Evolutionary conservation across 2,329 filamentous ascomycete species (phyloP).

Genomic region (Fusarium continuum): DNA sequence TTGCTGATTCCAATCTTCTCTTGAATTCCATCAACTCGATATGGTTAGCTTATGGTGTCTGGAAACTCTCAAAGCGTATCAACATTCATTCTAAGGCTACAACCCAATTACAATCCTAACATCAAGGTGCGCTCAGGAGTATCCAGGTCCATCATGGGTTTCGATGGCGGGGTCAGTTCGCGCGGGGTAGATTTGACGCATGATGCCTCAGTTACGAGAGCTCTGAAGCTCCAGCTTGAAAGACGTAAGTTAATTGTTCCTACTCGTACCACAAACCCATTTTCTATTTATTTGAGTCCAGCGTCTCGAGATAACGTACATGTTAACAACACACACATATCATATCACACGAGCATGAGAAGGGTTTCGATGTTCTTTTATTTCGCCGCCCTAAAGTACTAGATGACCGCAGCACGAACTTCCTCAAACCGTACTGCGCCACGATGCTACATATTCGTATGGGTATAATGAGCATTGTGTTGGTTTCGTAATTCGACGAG

Average conservation of each 20-base stretch:
- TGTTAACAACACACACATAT: neutral
- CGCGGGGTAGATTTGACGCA: constrained; percentile 5
- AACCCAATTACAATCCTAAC: neutral
- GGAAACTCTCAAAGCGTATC: neutral
- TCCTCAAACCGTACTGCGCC: neutral
- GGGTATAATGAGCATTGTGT: constrained; percentile 20
- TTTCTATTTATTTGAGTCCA: no score
- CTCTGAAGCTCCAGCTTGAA: neutral
- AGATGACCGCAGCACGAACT: neutral
- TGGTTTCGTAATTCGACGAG: neutral
- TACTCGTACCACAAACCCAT: no score
- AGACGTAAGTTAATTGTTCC: no score
- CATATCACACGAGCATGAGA: neutral
- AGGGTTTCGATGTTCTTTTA: constrained; percentile 13
- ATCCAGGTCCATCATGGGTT: constrained; percentile 12
- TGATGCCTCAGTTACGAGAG: neutral
- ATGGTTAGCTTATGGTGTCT: neutral
- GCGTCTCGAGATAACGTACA: no score
- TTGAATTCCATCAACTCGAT: constrained; percentile 18
- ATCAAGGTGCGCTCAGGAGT: neutral
- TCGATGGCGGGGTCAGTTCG: constrained; percentile 6
- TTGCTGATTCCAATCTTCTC: constrained; percentile 13
- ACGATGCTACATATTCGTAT: neutral
- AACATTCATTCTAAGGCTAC: neutral
- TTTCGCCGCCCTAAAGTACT: constrained; percentile 5